Percentiles rank a stretch among this genome's conserved stretches.
These are phyloP conservation scores for Heimioporus sp. DNA, from an alignment of 768 basidiomycete genomes.

Conservation along the genomic window DNA sequence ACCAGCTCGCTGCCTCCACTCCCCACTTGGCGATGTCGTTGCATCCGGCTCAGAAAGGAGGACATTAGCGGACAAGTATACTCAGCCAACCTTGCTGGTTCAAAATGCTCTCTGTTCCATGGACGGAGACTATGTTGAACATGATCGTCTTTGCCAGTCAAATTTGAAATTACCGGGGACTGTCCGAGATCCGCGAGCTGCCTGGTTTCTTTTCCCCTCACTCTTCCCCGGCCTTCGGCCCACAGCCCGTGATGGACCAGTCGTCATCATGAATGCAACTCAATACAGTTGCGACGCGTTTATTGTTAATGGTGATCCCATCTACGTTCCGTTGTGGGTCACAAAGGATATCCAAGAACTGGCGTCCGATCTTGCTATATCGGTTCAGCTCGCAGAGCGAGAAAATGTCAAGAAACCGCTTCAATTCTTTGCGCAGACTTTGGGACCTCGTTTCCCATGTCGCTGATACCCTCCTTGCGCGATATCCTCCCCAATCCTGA, in stretches of 20 bases:
- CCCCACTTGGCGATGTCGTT: neutral
- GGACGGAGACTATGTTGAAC: neutral
- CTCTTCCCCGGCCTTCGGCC: no score
- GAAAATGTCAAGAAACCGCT: no score
- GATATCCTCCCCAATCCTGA: neutral
- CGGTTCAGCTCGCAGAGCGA: no score
- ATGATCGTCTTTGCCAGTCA: neutral
- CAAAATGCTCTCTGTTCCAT: neutral
- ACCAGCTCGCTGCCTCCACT: constrained; percentile 10
- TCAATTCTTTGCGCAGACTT: no score
- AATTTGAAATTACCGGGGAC: neutral
- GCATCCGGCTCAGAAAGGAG: neutral
- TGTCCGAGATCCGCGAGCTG: neutral
- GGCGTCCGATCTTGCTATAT: no score
- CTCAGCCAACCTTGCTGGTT: neutral
- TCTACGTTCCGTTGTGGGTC: neutral
- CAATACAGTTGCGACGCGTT: neutral
- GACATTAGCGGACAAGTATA: neutral
- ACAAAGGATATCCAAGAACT: neutral
- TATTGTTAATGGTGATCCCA: neutral
- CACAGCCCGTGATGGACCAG: constrained; percentile 9
- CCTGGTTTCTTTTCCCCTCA: neutral
- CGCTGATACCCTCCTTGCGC: no score
- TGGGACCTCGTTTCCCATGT: no score
- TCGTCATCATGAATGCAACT: constrained; percentile 30